Base-by-base conservation (phyloP, 176 grass and related monocot species). In the Hsuehochloa calcarea region DNA sequence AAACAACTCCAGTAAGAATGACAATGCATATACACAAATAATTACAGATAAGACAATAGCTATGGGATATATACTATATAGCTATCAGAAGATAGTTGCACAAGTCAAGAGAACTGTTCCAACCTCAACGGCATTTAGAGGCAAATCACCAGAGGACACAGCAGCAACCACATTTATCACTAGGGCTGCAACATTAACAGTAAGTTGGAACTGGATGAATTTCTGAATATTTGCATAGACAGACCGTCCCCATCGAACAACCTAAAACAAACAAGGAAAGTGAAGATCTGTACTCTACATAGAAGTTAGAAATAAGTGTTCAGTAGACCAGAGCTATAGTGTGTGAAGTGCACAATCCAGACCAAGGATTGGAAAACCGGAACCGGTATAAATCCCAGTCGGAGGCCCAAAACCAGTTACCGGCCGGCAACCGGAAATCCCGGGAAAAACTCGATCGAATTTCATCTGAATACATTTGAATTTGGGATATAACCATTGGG, bases 211-310 rank as follows among this genome's bases (percentile, higher is more conserved):
- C 84, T 93, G 92, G 47, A 93, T 93, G 38, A 93, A 90, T 79
- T 93, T 93, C 59, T 93, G 92, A 74, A 93, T 93, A 81, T 93
- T 93, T 65, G 92, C 92, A 80, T 93, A 93, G 65, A 93, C 88
- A 70, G 92, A 90, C 20, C 92, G 88, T 10, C 92, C 92, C 92
- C 92, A 93, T 9, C 92, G 89, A 55, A 93, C 92, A 78, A 93
- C 92, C 92, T 93, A 80, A 80, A 31, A 67, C 15, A 65, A 25
- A 31, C 17, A 79, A 65, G 8, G 17, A 7, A 78, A 22, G 17
- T 65, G 10, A 49, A 49, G 38, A 80, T 49, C 39, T 59, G 15
- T 34, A 39, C 29, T 26, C 34, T 47, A 39, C 11, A 82, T 83
- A 37, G 8, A 71, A 34, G 3, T 34, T 61, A 46, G 26, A 26